Base-by-base conservation (phyloP, 2,329 filamentous ascomycete genomes). In the Trichoderma citrinoviride region DNA sequence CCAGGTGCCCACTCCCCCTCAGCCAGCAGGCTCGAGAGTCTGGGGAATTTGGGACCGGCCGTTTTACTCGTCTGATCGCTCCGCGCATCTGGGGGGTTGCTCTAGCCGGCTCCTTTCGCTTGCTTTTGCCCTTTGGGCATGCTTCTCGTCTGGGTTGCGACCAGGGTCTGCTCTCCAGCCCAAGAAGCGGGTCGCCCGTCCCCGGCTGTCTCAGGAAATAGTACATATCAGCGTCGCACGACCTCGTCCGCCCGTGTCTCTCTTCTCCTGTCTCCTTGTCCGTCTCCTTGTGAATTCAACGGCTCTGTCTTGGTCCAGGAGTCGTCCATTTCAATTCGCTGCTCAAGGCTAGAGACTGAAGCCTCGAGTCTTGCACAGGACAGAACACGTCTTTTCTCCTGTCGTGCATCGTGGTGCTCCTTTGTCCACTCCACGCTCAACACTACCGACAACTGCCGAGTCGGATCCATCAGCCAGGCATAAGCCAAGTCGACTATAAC, bases 141-240 rank as follows among this genome's bases (percentile, higher is more conserved):
- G 41, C 47, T 46, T 15, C 33, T 44, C 41, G 7, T 29, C 37
- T 33, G 14, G 25, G 40, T 27, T 27, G 49, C 47, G 58, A 61
- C 58, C 37, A 40, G 58, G 58, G 58, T 61, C 19, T 12, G 44
- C 47, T 61, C 23, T 19, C 25, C 54, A 57, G 54, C 54, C 55
- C 43, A 58, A 37, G 37, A 56, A 56, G 54, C 54, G 54, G 40
- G 54, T 37, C 43, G 29, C 21, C 44, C 33, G 40, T 33, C 5
- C 25, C 10, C 40, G n/a, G 33, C 40, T 12, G 33, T 47, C 21
- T 61, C 17, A 33, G 40, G 15, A 44, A 53, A 37, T 58, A 61
- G 41, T 40, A 56, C 61, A 64, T 50, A 64, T 64, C 52, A 56
- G 52, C 33, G 50, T 64, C 61, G 52, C 61, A 53, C 25, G 21